phyloP scores from a whole-genome alignment of 805 yeast genomes.

The Kazachstania bromeliacearum region DNA sequence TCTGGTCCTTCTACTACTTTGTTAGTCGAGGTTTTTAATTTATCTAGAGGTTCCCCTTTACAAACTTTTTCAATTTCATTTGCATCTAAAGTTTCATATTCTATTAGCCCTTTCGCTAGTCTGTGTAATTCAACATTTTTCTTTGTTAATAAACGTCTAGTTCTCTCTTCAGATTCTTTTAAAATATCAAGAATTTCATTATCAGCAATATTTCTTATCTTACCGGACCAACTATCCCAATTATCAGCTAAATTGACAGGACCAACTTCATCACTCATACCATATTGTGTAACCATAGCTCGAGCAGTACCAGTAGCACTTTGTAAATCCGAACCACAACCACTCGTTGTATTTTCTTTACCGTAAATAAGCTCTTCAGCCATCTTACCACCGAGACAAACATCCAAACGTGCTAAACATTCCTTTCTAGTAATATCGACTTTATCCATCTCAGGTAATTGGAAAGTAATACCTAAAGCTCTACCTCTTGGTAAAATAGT shows the following conservation, averaged over 20 bases:
- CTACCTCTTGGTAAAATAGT: constrained; percentile 95
- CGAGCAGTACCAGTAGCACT: constrained; percentile 89
- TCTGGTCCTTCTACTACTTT: constrained; percentile 57
- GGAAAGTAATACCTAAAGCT: constrained; percentile 94
- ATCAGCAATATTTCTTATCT: constrained; percentile 82
- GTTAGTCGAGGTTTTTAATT: constrained; percentile 61
- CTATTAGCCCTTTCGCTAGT: constrained; percentile 85
- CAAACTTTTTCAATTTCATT: constrained; percentile 85
- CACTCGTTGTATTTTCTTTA: constrained; percentile 84
- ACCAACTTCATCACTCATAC: constrained; percentile 91
- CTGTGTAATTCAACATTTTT: constrained; percentile 66
- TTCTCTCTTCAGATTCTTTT: constrained; percentile 68
- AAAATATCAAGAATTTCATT: constrained; percentile 76
- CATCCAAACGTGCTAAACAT: constrained; percentile 86
- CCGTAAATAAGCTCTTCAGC: constrained; percentile 95
- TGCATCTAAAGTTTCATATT: constrained; percentile 87
- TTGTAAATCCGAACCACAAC: constrained; percentile 86
- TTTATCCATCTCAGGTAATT: constrained; percentile 96
- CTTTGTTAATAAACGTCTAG: constrained; percentile 55
- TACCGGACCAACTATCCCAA: constrained; percentile 93
- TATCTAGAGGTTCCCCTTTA: constrained; percentile 64
- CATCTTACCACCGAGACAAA: constrained; percentile 97
- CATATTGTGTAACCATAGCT: constrained; percentile 94
- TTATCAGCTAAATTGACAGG: constrained; percentile 83
- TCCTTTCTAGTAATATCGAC: constrained; percentile 85